Evolutionary conservation across 2,329 filamentous ascomycete species (phyloP).

Genomic region (Domatiomyces globalis): DNA sequence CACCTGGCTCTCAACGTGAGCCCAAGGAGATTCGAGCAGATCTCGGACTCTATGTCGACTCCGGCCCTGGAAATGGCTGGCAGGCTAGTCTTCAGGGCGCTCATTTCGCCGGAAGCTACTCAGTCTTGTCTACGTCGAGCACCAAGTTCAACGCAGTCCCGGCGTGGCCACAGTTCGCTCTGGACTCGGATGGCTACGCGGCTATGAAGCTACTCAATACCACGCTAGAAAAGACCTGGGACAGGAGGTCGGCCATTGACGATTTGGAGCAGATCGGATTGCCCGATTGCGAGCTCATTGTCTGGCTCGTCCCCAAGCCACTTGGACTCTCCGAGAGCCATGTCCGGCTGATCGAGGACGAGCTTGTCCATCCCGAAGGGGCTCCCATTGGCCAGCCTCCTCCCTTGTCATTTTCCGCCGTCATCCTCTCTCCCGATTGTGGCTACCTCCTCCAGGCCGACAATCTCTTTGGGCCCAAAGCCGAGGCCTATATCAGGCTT

Average conservation of each 20-base stretch:
- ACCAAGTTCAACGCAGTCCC: slow-evolving; percentile 92
- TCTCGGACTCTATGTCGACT: slow-evolving; percentile 57
- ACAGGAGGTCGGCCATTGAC: slow-evolving; percentile 28
- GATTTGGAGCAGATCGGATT: slow-evolving; percentile 13
- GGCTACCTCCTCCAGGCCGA: slow-evolving; percentile 51
- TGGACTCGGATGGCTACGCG: slow-evolving; percentile 41
- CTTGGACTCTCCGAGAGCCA: slow-evolving; percentile 20
- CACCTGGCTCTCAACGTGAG: slow-evolving; percentile 19
- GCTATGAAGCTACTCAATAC: slow-evolving; percentile 55
- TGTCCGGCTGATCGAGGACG: slow-evolving; percentile 36
- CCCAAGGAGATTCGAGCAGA: slow-evolving; percentile 47
- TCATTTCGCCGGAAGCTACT: slow-evolving; percentile 69
- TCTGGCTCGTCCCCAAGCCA: slow-evolving; percentile 59
- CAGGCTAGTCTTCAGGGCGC: slow-evolving; percentile 69
- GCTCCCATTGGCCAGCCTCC: slow-evolving; percentile 39
- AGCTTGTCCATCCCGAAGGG: slow-evolving; percentile 46
- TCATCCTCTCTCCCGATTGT: slow-evolving; percentile 52
- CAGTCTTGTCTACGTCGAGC: slow-evolving; percentile 76
- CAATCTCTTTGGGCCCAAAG: slow-evolving; percentile 36
- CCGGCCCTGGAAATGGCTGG: slow-evolving; percentile 58
- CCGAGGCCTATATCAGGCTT: slow-evolving; percentile 34
- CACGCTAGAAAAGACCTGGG: slow-evolving; percentile 49
- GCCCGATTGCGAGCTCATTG: slow-evolving; percentile 76
- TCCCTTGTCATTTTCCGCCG: slow-evolving; percentile 43
- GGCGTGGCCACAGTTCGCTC: slow-evolving; percentile 67